Percentiles rank a stretch among this genome's conserved stretches.
These are phyloP conservation scores for Ceratocystis diversiconidia DNA, from an alignment of 2,329 filamentous ascomycete species.

Conservation along the genomic window DNA sequence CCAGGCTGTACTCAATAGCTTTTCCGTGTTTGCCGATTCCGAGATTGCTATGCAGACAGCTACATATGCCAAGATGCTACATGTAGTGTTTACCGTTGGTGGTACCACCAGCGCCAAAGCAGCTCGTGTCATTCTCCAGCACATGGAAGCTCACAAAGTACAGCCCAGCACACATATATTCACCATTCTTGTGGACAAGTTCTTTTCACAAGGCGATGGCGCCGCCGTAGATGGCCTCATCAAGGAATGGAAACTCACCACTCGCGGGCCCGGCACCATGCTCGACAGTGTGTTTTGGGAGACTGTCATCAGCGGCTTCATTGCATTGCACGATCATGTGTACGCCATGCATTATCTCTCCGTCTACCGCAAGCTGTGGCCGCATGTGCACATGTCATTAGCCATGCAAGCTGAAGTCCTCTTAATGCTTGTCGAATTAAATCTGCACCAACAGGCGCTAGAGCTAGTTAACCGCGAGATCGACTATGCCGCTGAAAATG, in stretches of 20 bases:
- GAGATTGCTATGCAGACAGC: slow-evolving; percentile 46
- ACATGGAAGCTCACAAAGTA: slow-evolving; percentile 43
- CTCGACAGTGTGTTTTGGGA: slow-evolving; percentile 55
- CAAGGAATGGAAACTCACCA: slow-evolving; percentile 35
- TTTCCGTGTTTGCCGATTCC: slow-evolving; percentile 42
- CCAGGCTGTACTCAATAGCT: slow-evolving; percentile 36
- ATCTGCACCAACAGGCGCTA: slow-evolving; percentile 23
- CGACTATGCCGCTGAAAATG: slow-evolving; percentile 18
- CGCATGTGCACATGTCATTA: slow-evolving; percentile 28
- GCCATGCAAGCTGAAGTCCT: slow-evolving; percentile 33
- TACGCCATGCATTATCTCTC: slow-evolving; percentile 29
- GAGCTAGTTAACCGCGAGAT: slow-evolving; percentile 25
- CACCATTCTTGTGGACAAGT: slow-evolving; percentile 57
- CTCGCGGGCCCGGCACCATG: background rate
- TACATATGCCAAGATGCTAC: slow-evolving; percentile 56
- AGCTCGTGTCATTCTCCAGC: slow-evolving; percentile 35
- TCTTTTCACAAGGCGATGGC: slow-evolving; percentile 45
- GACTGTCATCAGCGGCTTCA: slow-evolving; percentile 54
- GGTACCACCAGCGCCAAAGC: slow-evolving; percentile 21
- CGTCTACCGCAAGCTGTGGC: slow-evolving; percentile 35
- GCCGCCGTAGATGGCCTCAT: slow-evolving; percentile 47
- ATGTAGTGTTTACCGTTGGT: slow-evolving; percentile 37
- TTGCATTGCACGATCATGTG: slow-evolving; percentile 35
- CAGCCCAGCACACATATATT: slow-evolving; percentile 51
- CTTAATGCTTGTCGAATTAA: slow-evolving; percentile 22